Evolutionary conservation across 345 rosid genomes (phyloP).

Genomic region (Hypericum perforatum): DNA sequence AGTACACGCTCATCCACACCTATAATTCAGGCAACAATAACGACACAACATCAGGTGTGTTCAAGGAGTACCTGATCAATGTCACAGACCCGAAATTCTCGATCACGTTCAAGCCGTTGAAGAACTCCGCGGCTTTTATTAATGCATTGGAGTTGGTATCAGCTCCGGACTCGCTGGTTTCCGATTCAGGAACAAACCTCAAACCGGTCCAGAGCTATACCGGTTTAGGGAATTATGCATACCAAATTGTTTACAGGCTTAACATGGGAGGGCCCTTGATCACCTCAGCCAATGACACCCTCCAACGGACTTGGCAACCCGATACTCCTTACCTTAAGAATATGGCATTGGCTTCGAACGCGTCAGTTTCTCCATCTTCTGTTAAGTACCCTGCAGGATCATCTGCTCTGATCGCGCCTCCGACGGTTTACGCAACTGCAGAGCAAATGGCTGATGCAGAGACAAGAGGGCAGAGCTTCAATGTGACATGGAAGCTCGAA

Average conservation of each 20-base stretch:
- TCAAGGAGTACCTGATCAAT: constrained; percentile 87
- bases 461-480: constrained; percentile 59
- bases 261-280: constrained; percentile 92
- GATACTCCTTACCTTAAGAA: constrained; percentile 71
- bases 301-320: constrained; percentile 88
- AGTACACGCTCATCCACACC: constrained; percentile 77
- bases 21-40: constrained; percentile 61
- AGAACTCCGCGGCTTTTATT: constrained; percentile 70
- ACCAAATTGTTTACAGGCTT: constrained; percentile 80
- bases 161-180: constrained; percentile 59
- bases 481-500: constrained; percentile 77
- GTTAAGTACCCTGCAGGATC: constrained; percentile 40
- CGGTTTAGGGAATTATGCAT: constrained; percentile 64
- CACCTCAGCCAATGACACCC: constrained; percentile 78
- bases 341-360: constrained; percentile 67
- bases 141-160: constrained; percentile 93
- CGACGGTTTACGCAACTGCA: constrained; percentile 84
- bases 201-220: constrained; percentile 45
- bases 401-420: constrained; percentile 71
- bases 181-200: constrained; percentile 63
- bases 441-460: constrained; percentile 79
- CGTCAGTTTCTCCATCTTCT: constrained; percentile 55
- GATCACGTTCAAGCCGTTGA: constrained; percentile 57
- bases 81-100: constrained; percentile 56
- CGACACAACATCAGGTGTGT: constrained; percentile 35